Evolutionary conservation across 169 alveolate species (phyloP).

Genomic region (Plasmodium knowlesi): DNA sequence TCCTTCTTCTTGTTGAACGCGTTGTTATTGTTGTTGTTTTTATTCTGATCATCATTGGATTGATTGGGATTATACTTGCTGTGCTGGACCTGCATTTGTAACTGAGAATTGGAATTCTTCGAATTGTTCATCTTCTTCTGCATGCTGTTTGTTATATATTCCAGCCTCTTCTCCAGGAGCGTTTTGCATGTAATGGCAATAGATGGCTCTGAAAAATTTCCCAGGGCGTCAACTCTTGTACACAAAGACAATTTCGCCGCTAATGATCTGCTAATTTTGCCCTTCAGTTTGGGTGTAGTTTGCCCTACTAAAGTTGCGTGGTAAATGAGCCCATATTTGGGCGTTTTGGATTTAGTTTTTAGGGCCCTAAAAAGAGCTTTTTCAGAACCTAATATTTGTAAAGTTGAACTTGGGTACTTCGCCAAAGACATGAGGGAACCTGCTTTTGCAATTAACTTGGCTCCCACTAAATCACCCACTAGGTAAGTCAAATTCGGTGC

Average conservation of each 20-base stretch:
- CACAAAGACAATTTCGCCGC: constrained; percentile 99
- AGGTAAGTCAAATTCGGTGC: constrained; percentile 99
- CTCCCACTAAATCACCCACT: constrained; percentile 99
- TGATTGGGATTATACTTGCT: constrained; percentile 60
- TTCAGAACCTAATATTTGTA: constrained; percentile 98
- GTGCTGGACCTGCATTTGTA: constrained; percentile 35
- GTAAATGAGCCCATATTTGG: constrained; percentile 99
- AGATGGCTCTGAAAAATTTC: constrained; percentile 93
- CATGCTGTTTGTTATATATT: constrained; percentile 39
- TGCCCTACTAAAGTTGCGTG: constrained; percentile 99
- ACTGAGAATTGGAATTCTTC: constrained; percentile 18
- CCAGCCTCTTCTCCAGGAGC: constrained; percentile 93
- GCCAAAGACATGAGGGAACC: constrained; percentile 98
- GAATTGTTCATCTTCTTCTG: constrained; percentile 16
- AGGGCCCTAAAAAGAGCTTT: constrained; percentile 99
- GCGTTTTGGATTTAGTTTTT: constrained; percentile 98
- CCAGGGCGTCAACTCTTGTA: constrained; percentile 98
- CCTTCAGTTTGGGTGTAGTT: constrained; percentile 98
- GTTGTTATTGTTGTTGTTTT: background rate
- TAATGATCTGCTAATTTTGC: constrained; percentile 97
- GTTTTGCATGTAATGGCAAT: constrained; percentile 94
- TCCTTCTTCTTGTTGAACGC: background rate
- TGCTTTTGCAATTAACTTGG: constrained; percentile 99
- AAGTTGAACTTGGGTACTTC: constrained; percentile 99
- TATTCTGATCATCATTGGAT: constrained; percentile 16